Evolutionary conservation across 352 stramenopile species (phyloP).

Genomic region (Halophytophthora batemanensis): DNA sequence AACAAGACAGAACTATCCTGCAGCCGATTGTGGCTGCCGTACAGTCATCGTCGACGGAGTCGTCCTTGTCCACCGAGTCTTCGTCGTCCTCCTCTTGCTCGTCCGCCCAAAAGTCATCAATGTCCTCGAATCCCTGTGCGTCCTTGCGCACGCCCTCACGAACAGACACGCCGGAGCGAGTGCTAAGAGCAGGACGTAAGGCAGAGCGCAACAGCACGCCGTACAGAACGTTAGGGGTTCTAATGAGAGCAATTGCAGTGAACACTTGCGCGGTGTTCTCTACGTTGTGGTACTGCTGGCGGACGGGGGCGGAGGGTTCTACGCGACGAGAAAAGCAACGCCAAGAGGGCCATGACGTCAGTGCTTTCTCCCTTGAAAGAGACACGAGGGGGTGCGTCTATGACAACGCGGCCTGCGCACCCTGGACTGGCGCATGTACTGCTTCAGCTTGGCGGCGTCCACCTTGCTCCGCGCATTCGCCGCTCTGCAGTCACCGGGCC

Average conservation of each 20-base stretch:
- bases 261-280: no score
- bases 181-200: conserved; percentile 12
- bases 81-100: conserved; percentile 41
- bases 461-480: conserved; percentile 45
- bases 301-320: no score
- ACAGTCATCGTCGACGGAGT: conserved; percentile 37
- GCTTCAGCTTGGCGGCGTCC: conserved; percentile 45
- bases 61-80: conserved; percentile 36
- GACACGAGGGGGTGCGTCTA: neutral
- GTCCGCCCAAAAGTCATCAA: conserved; percentile 86
- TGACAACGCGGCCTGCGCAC: conserved; percentile 4
- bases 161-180: conserved; percentile 53
- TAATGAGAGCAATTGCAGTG: no score
- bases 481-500: conserved; percentile 18
- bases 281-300: no score
- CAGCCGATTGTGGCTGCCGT: neutral
- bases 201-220: conserved; percentile 1
- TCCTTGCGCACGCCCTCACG: conserved; percentile 71
- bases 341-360: no score
- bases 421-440: conserved; percentile 59
- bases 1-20: neutral
- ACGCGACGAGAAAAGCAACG: no score
- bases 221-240: no score
- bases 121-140: conserved; percentile 79
- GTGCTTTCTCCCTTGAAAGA: neutral